phyloP scores from a whole-genome alignment of 768 basidiomycete species.

The Lanmaoa rubissima region DNA sequence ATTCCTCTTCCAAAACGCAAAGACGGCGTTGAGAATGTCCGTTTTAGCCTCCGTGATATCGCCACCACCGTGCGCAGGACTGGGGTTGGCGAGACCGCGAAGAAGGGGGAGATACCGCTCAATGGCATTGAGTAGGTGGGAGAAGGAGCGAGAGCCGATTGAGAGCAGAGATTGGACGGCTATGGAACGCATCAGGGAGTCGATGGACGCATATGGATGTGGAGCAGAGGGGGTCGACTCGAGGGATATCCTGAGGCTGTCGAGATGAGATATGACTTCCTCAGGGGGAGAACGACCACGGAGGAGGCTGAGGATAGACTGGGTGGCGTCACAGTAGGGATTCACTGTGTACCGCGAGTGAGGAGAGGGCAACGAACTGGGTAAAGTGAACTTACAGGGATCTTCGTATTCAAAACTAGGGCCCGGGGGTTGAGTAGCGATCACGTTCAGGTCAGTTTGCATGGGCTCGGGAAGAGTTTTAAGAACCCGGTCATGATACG shows the following conservation, averaged over 20 bases:
- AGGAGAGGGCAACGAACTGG: background rate
- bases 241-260: slow-evolving; percentile 63
- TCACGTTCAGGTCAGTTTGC: slow-evolving; percentile 62
- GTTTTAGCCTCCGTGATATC: slow-evolving; percentile 58
- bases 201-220: slow-evolving; percentile 54
- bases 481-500: slow-evolving; percentile 90
- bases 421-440: slow-evolving; percentile 70
- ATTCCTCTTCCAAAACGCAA: slow-evolving; percentile 81
- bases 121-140: slow-evolving; percentile 95
- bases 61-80: slow-evolving; percentile 13
- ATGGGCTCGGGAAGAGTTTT: slow-evolving; percentile 85
- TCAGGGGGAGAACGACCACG: slow-evolving; percentile 79
- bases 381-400: slow-evolving; percentile 46
- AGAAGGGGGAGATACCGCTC: slow-evolving; percentile 87
- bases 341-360: slow-evolving; percentile 47
- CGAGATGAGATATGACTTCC: slow-evolving; percentile 74
- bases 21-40: slow-evolving; percentile 69
- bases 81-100: slow-evolving; percentile 50
- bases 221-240: slow-evolving; percentile 55
- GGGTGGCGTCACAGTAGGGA: slow-evolving; percentile 77
- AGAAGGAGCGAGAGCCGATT: slow-evolving; percentile 94
- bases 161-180: slow-evolving; percentile 85
- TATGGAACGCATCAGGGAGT: slow-evolving; percentile 69
- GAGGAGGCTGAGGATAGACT: slow-evolving; percentile 73
- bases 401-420: slow-evolving; percentile 85